phyloP scores from a whole-genome alignment of 345 rosid species.

The Pistacia vera region DNA sequence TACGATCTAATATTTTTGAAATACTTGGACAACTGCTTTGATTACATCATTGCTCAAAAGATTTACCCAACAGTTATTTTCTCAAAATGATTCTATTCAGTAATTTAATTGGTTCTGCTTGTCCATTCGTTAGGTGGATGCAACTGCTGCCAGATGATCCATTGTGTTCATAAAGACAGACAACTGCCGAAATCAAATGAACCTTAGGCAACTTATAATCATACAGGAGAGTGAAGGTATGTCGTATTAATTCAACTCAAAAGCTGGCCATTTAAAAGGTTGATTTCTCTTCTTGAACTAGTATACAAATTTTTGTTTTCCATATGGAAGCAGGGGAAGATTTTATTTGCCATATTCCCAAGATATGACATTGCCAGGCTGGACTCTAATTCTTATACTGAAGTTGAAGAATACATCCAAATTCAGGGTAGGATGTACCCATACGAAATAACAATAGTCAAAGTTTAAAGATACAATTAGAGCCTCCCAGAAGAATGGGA shows the following conservation, averaged over 20 bases:
- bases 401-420: conserved; percentile 61
- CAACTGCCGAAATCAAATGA: conserved; percentile 70
- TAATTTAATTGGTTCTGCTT: conserved; percentile 5
- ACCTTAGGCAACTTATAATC: conserved; percentile 85
- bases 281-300: not conserved
- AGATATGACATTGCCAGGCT: conserved; percentile 30
- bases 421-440: conserved; percentile 14
- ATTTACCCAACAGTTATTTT: too few species aligned
- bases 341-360: conserved; percentile 76
- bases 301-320: not conserved
- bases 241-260: not conserved
- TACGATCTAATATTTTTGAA: too few species aligned
- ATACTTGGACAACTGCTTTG: too few species aligned
- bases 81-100: too few species aligned
- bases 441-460: too few species aligned
- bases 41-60: too few species aligned
- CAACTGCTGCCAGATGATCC: conserved; percentile 90
- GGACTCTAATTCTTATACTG: conserved; percentile 44
- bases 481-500: not conserved
- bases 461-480: not conserved
- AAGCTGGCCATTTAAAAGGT: not conserved
- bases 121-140: conserved; percentile 89
- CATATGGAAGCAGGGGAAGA: conserved; percentile 71
- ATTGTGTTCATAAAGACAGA: conserved; percentile 53
- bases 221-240: conserved; percentile 87